Percentiles rank a stretch among this genome's conserved stretches.
These are phyloP conservation scores for Xerocomellus dryophilus DNA, from an alignment of 768 basidiomycete genomes.

Conservation along the genomic window DNA sequence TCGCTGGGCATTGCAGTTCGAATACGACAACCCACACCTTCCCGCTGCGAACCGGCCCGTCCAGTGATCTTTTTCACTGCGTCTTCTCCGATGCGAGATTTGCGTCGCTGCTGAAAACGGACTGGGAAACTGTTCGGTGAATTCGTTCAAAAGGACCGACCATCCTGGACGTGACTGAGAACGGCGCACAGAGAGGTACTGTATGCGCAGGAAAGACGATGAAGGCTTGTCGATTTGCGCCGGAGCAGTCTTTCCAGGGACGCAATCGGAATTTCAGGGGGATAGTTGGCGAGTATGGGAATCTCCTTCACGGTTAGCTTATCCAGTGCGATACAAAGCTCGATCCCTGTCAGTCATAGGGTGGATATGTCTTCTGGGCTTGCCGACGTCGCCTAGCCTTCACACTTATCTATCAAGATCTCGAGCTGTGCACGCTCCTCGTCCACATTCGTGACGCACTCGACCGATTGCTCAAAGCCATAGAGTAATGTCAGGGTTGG, in stretches of 20 bases:
- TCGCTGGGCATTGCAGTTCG: slow-evolving; percentile 36
- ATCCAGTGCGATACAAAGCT: slow-evolving; percentile 37
- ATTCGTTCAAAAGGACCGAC: slow-evolving; percentile 33
- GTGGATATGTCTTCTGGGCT: slow-evolving; percentile 38
- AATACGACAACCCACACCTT: slow-evolving; percentile 34
- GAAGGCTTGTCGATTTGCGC: slow-evolving; percentile 27
- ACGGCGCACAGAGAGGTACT: slow-evolving; percentile 34
- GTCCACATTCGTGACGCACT: slow-evolving; percentile 5
- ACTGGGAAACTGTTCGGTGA: slow-evolving; percentile 30
- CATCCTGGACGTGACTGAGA: slow-evolving; percentile 3
- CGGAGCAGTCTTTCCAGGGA: slow-evolving; percentile 25
- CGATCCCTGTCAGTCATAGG: slow-evolving; percentile 36
- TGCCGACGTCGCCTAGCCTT: background rate
- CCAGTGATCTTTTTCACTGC: slow-evolving; percentile 11
- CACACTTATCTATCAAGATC: slow-evolving; percentile 22
- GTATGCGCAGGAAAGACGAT: slow-evolving; percentile 25
- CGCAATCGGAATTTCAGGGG: slow-evolving; percentile 26
- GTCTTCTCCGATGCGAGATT: slow-evolving; percentile 24
- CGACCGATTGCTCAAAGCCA: slow-evolving; percentile 37
- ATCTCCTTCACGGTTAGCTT: slow-evolving; percentile 16
- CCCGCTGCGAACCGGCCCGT: slow-evolving; percentile 8
- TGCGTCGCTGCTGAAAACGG: slow-evolving; percentile 33
- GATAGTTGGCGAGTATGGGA: slow-evolving; percentile 31
- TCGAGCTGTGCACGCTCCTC: slow-evolving; percentile 13
- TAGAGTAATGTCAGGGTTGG: slow-evolving; percentile 15